These are phyloP conservation scores for Rhynchospora pubera DNA, from an alignment of 176 grass and related monocot genomes.

Conservation along the genomic window DNA sequence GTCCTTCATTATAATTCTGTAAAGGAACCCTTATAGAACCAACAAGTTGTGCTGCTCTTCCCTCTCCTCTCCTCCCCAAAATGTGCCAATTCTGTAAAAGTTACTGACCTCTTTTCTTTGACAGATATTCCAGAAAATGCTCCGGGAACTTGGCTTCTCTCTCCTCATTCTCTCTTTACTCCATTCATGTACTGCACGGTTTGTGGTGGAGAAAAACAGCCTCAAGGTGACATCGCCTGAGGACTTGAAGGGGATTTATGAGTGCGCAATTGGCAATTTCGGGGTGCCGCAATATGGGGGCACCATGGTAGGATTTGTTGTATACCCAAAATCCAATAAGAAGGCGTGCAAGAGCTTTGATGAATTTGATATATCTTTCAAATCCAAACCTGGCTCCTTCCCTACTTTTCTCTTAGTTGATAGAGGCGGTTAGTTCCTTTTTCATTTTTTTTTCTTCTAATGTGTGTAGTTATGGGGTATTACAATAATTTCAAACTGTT, in stretches of 20 bases:
- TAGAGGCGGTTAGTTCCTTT: conserved; percentile 60
- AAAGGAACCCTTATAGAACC: neutral
- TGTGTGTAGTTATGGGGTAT: neutral
- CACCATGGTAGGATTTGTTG: conserved; percentile 83
- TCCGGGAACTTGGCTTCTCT: conserved; percentile 16
- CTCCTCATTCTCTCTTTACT: conserved; percentile 32
- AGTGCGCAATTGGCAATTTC: conserved; percentile 93
- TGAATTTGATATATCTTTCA: conserved; percentile 79
- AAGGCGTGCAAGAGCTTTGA: conserved; percentile 81
- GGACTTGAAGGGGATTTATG: conserved; percentile 57
- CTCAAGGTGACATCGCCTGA: conserved; percentile 69
- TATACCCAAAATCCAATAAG: conserved; percentile 70
- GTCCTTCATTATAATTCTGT: neutral
- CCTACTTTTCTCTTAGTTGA: conserved; percentile 84
- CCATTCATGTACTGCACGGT: conserved; percentile 35
- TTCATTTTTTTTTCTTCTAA: neutral
- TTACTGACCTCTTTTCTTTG: neutral
- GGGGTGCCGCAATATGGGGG: conserved; percentile 88
- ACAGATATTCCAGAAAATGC: conserved; percentile 21
- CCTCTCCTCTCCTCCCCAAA: neutral
- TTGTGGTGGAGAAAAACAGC: conserved; percentile 86
- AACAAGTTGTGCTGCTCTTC: neutral
- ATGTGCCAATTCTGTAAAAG: neutral
- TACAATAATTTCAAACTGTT: neutral
- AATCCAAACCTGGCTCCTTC: conserved; percentile 63